Percentiles rank a stretch among this genome's conserved stretches.
Evolutionary conservation across 257 asterid species (phyloP).

Genomic region (Plantago major): DNA sequence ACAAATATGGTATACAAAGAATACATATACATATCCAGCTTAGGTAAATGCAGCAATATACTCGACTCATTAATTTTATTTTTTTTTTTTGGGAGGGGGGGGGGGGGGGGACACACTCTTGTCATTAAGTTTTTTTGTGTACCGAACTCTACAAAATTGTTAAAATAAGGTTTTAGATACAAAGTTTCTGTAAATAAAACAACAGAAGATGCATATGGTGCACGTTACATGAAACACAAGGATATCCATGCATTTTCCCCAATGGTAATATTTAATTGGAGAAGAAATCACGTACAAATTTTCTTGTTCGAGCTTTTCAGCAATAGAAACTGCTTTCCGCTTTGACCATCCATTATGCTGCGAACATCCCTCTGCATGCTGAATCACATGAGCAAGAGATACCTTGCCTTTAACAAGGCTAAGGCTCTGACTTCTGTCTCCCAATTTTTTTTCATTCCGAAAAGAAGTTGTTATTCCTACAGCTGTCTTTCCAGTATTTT

Average conservation of each 20-base stretch:
- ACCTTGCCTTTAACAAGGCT: slow-evolving; percentile 81
- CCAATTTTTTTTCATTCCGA: slow-evolving; percentile 35
- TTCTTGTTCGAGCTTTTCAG: slow-evolving; percentile 94
- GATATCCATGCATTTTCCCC: neutral
- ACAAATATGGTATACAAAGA: no score
- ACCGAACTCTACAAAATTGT: neutral
- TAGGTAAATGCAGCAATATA: no score
- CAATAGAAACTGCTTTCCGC: slow-evolving; percentile 84
- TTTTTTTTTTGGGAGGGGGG: no score
- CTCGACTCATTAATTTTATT: no score
- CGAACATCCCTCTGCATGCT: slow-evolving; percentile 72
- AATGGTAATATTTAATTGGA: slow-evolving; percentile 5
- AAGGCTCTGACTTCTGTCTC: slow-evolving; percentile 55
- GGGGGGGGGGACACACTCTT: no score
- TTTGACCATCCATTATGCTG: slow-evolving; percentile 78
- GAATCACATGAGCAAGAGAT: slow-evolving; percentile 89
- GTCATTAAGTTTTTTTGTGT: neutral
- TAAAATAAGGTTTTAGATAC: neutral
- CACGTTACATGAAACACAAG: neutral
- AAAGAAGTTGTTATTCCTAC: slow-evolving; percentile 22
- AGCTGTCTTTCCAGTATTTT: neutral
- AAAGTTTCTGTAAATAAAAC: neutral
- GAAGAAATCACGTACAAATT: slow-evolving; percentile 58
- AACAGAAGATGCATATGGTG: neutral
- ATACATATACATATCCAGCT: no score